phyloP scores from a whole-genome alignment of 805 yeast genomes.

The Komagataella pseudopastoris region DNA sequence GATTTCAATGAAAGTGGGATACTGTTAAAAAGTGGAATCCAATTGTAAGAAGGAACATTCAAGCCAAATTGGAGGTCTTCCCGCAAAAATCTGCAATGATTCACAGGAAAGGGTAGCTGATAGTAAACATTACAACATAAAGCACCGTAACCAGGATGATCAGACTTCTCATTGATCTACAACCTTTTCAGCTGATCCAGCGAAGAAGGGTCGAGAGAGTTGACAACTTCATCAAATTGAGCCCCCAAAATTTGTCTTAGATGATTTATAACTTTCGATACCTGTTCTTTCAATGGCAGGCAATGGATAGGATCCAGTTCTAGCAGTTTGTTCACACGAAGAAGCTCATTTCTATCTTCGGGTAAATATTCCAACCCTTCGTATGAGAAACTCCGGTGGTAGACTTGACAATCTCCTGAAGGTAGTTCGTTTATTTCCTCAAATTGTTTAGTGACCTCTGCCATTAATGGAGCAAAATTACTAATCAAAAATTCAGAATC shows the following conservation, averaged over 20 bases:
- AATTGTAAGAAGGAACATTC: background rate
- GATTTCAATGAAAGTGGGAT: too few relatives aligned
- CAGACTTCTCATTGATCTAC: background rate
- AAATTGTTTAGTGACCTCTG: slow-evolving; percentile 25
- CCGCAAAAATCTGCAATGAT: too few relatives aligned
- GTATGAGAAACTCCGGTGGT: slow-evolving; percentile 27
- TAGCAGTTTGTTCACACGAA: slow-evolving; percentile 20
- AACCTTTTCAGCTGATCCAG: slow-evolving; percentile 14
- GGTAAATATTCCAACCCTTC: slow-evolving; percentile 20
- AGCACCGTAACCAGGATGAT: too few relatives aligned
- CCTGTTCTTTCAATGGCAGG: slow-evolving; percentile 30
- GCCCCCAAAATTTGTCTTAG: slow-evolving; percentile 14
- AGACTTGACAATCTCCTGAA: slow-evolving; percentile 41
- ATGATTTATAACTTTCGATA: slow-evolving; percentile 18
- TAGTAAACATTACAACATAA: background rate
- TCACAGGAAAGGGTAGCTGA: too few relatives aligned
- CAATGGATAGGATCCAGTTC: slow-evolving; percentile 40
- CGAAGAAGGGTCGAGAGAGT: slow-evolving; percentile 15
- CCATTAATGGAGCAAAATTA: slow-evolving; percentile 14
- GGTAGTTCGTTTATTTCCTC: slow-evolving; percentile 63
- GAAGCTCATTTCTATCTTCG: slow-evolving; percentile 21
- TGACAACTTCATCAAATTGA: slow-evolving; percentile 22
- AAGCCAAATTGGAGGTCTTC: background rate
- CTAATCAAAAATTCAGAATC: slow-evolving; percentile 8
- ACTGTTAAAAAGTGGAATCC: too few relatives aligned